phyloP scores from a whole-genome alignment of 208 protist species.

The Trypanosoma mega region DNA sequence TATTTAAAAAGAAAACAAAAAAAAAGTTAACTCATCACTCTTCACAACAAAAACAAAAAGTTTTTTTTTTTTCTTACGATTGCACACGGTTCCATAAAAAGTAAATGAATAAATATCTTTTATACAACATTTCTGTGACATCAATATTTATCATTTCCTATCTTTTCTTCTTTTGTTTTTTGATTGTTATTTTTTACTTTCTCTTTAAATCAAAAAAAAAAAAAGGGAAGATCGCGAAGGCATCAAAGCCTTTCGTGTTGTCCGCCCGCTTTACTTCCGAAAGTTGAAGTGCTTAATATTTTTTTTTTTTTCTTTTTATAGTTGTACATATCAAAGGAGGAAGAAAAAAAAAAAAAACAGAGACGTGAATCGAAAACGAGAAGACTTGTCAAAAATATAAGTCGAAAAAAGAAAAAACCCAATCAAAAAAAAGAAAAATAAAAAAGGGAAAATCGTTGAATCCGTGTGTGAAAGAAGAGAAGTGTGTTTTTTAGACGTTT shows the following conservation, averaged over 20 bases:
- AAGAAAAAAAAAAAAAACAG: background rate
- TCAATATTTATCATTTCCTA: background rate
- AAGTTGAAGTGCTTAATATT: background rate
- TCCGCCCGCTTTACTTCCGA: no score
- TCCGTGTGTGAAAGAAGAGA: no score
- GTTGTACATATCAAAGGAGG: conserved; percentile 1
- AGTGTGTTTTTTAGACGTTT: no score
- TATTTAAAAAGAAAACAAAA: no score
- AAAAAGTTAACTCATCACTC: no score
- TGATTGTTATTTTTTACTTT: conserved; percentile 2
- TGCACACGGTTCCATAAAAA: no score
- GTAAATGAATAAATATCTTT: no score
- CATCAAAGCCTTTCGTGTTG: no score
- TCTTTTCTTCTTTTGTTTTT: conserved; percentile 18
- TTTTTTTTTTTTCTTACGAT: no score
- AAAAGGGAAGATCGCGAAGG: background rate
- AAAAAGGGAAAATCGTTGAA: conserved; percentile 6
- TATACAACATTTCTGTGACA: background rate
- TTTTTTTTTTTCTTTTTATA: conserved; percentile 14
- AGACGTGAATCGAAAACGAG: no score
- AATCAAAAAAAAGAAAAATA: conserved; percentile 1
- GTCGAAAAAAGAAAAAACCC: background rate
- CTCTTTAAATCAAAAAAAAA: conserved; percentile 1
- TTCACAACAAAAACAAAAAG: no score
- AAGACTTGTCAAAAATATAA: background rate